Evolutionary conservation across 164 flowering plant genomes (phyloP).

Genomic region (Berberis thunbergii): DNA sequence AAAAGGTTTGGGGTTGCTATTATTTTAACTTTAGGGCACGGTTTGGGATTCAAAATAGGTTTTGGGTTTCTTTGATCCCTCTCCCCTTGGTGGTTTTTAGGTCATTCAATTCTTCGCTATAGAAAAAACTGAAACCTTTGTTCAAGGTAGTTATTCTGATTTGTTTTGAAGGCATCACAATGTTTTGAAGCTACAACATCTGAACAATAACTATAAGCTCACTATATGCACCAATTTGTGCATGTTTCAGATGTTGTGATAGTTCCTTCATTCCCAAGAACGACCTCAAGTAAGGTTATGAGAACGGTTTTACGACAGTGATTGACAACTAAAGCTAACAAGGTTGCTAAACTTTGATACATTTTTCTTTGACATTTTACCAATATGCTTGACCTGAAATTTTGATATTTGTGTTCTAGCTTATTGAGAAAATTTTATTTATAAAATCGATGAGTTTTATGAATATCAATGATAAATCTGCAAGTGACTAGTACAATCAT

Average conservation of each 20-base stretch:
- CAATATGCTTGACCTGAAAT: not conserved
- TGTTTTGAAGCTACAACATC: not conserved
- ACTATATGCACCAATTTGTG: slow-evolving; percentile 3
- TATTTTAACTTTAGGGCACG: no score
- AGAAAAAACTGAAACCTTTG: slow-evolving; percentile 79
- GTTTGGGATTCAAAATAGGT: no score
- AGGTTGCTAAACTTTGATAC: slow-evolving; percentile 42
- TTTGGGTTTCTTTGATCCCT: no score
- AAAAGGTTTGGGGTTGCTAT: no score
- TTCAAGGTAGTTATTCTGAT: slow-evolving; percentile 46
- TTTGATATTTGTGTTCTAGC: not conserved
- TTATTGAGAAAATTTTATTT: not conserved
- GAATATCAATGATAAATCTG: no score
- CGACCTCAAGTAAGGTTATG: slow-evolving; percentile 28
- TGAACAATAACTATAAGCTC: not conserved
- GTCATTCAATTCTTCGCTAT: slow-evolving; percentile 58
- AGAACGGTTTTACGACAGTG: slow-evolving; percentile 52
- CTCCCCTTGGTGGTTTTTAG: no score
- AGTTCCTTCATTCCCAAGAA: slow-evolving; percentile 69
- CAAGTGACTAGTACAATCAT: no score
- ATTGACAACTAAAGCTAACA: slow-evolving; percentile 25
- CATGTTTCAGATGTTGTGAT: slow-evolving; percentile 47
- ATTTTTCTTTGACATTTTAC: not conserved
- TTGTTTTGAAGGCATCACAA: not conserved
- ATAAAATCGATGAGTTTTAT: no score